Evolutionary conservation across 768 basidiomycete genomes (phyloP).

Genomic region (Sporobolomyces pararoseus): DNA sequence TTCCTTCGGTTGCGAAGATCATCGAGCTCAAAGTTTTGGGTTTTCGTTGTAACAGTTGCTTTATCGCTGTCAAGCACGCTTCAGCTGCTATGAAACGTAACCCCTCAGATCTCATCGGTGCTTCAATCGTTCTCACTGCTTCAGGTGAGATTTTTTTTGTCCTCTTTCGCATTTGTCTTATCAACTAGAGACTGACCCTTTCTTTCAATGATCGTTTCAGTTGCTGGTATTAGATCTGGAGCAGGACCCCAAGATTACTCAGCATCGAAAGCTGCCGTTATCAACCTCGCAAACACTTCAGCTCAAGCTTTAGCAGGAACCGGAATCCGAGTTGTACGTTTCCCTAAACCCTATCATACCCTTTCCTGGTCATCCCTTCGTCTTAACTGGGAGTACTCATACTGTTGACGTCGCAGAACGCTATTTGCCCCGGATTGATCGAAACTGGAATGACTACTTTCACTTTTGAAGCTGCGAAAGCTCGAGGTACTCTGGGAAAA

Average conservation of each 20-base stretch:
- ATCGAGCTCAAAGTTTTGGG: not conserved
- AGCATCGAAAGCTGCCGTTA: slow-evolving; percentile 61
- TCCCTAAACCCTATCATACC: too few species aligned
- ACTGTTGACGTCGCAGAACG: slow-evolving; percentile 46
- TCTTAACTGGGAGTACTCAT: not conserved
- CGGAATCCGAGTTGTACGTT: slow-evolving; percentile 74
- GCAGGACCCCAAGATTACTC: slow-evolving; percentile 69
- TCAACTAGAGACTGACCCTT: not conserved
- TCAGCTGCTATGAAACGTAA: slow-evolving; percentile 73
- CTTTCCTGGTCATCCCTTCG: not conserved
- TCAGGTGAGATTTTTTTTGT: slow-evolving; percentile 57
- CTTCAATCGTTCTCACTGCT: slow-evolving; percentile 79
- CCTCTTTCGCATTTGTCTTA: not conserved
- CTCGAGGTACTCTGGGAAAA: slow-evolving; percentile 67
- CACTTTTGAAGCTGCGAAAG: slow-evolving; percentile 73
- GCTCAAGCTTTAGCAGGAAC: slow-evolving; percentile 74
- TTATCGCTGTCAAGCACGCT: slow-evolving; percentile 81
- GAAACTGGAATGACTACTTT: slow-evolving; percentile 83
- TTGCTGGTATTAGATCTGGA: slow-evolving; percentile 76
- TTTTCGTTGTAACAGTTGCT: slow-evolving; percentile 60
- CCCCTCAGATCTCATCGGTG: slow-evolving; percentile 65
- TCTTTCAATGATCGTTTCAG: slow-evolving; percentile 49
- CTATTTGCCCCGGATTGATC: slow-evolving; percentile 85
- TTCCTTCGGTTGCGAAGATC: not conserved
- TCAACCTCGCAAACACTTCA: slow-evolving; percentile 77